Evolutionary conservation across 306 rosid species (phyloP).

Genomic region (Gastrolobium villosum): DNA sequence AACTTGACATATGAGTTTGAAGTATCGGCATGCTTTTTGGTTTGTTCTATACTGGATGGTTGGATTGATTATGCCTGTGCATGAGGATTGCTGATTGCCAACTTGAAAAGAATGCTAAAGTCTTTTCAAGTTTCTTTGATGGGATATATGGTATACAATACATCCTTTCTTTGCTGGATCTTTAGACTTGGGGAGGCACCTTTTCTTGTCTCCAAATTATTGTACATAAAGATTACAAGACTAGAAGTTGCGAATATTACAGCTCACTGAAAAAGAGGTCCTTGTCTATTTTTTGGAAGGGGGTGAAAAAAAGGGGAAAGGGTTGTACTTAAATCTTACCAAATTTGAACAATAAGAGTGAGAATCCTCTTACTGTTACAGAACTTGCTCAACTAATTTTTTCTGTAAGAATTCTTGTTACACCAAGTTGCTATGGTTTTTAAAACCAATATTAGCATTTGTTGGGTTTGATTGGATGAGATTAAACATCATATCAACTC

Average conservation of each 20-base stretch:
- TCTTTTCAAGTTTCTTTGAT: slow-evolving; percentile 58
- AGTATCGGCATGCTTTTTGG: slow-evolving; percentile 61
- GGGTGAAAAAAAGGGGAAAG: slow-evolving; percentile 23
- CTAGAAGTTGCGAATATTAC: slow-evolving; percentile 46
- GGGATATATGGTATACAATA: slow-evolving; percentile 51
- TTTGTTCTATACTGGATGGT: slow-evolving; percentile 55
- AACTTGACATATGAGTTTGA: slow-evolving; percentile 51
- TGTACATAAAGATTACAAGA: slow-evolving; percentile 66
- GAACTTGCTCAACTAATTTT: slow-evolving; percentile 28
- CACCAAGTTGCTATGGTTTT: slow-evolving; percentile 28
- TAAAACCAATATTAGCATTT: not conserved
- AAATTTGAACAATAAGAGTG: slow-evolving; percentile 68
- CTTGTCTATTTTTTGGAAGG: slow-evolving; percentile 41
- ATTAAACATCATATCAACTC: slow-evolving; percentile 6
- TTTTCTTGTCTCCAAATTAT: slow-evolving; percentile 57
- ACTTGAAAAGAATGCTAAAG: not conserved
- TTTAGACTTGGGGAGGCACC: slow-evolving; percentile 64
- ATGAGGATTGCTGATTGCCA: slow-evolving; percentile 62
- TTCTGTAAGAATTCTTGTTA: not conserved
- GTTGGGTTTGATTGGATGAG: slow-evolving; percentile 31
- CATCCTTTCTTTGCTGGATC: slow-evolving; percentile 60
- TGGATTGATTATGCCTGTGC: slow-evolving; percentile 54
- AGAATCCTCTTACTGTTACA: slow-evolving; percentile 38
- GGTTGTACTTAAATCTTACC: slow-evolving; percentile 67
- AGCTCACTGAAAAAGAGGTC: slow-evolving; percentile 37